phyloP scores from a whole-genome alignment of 1,284 basidiomycete species.

The Ceratobasidium sp. region DNA sequence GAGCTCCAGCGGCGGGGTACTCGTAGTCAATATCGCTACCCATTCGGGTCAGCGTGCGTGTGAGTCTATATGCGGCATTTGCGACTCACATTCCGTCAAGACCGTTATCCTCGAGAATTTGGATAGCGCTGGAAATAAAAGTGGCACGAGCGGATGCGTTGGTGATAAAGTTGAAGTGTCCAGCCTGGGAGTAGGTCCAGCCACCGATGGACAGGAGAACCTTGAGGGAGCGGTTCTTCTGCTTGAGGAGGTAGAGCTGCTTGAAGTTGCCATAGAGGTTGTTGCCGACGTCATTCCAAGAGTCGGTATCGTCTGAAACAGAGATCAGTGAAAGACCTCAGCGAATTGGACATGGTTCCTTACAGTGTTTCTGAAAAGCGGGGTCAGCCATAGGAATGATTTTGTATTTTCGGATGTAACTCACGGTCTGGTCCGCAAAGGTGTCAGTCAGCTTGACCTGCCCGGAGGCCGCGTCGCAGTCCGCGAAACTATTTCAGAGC shows the following conservation, averaged over 20 bases:
- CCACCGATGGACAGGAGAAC: constrained; percentile 82
- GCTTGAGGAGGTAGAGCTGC: constrained; percentile 80
- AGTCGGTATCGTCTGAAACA: constrained; percentile 59
- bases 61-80: neutral
- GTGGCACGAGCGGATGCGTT: constrained; percentile 65
- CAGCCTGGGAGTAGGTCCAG: constrained; percentile 74
- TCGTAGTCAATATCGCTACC: constrained; percentile 75
- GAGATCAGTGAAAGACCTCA: constrained; percentile 1
- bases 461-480: constrained; percentile 75
- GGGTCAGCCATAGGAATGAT: constrained; percentile 17
- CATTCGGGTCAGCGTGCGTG: constrained; percentile 20
- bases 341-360: constrained; percentile 62
- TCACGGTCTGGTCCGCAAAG: constrained; percentile 84
- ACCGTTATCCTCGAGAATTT: constrained; percentile 85
- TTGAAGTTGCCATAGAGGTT: constrained; percentile 80
- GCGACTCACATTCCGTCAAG: constrained; percentile 76
- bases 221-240: constrained; percentile 78
- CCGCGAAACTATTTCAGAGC: constrained; percentile 68
- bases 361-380: constrained; percentile 68
- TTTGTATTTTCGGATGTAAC: constrained; percentile 43
- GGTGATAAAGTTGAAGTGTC: constrained; percentile 73
- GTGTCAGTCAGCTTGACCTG: constrained; percentile 77
- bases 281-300: constrained; percentile 63
- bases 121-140: constrained; percentile 79
- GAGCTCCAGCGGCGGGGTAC: constrained; percentile 64